These are phyloP conservation scores for Lunularia cruciata DNA, from an alignment of 225 moss, liverwort and hornwort species.

Conservation along the genomic window DNA sequence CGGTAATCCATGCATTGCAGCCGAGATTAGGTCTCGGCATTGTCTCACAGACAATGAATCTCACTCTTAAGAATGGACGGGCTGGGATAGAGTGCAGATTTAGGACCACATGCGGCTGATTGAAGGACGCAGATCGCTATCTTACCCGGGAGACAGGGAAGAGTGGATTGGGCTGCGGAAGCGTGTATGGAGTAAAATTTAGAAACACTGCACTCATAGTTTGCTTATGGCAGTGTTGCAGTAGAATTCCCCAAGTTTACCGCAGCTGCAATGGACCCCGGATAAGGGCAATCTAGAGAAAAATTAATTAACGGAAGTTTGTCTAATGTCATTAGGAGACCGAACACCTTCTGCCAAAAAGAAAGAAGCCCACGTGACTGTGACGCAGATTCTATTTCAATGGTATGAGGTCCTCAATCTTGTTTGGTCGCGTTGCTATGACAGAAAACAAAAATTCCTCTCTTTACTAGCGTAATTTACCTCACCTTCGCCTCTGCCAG, in stretches of 20 bases:
- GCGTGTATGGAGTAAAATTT: background rate
- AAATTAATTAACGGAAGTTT: constrained; percentile 9
- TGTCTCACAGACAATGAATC: background rate
- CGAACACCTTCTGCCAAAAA: constrained; percentile 16
- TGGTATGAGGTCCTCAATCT: background rate
- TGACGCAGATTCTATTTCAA: constrained; percentile 19
- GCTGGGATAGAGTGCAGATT: background rate
- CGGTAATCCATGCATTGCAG: constrained; percentile 7
- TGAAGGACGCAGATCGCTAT: background rate
- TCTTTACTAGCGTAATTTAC: too few species aligned
- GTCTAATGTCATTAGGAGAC: background rate
- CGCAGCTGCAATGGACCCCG: too few species aligned
- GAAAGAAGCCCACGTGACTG: constrained; percentile 17
- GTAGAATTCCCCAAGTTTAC: too few species aligned
- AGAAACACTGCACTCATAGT: background rate
- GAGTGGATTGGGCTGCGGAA: background rate
- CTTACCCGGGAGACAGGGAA: background rate
- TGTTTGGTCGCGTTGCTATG: constrained; percentile 12
- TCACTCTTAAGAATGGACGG: background rate
- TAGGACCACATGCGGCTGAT: background rate
- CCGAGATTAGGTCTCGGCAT: background rate
- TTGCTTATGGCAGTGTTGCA: background rate
- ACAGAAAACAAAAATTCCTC: background rate
- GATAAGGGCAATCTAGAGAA: background rate
- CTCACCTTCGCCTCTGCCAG: background rate